Conservation (phyloP, 2,329 filamentous ascomycete species). For the Plenodomus biglobosus region DNA sequence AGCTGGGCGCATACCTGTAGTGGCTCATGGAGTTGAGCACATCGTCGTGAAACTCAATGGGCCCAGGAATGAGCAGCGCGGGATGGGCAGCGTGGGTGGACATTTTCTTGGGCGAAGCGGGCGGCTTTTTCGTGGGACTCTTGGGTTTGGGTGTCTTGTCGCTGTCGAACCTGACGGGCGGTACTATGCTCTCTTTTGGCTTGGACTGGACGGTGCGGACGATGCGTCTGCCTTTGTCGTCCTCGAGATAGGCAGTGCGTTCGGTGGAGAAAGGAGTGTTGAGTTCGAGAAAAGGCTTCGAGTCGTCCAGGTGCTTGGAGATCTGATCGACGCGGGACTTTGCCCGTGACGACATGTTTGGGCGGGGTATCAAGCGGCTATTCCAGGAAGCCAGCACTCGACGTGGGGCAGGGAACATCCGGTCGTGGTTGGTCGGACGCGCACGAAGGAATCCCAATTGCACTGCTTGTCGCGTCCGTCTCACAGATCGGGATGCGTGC, state of each 20-base stretch:
- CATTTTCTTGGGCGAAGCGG: conserved; percentile 46
- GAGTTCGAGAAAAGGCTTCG: conserved; percentile 57
- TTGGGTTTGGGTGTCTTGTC: not conserved
- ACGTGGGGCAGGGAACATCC: conserved; percentile 41
- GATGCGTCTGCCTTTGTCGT: conserved; percentile 53
- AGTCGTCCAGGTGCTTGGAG: conserved; percentile 60
- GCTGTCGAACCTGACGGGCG: no score
- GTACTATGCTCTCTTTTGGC: conserved; percentile 4
- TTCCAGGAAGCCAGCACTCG: conserved; percentile 25
- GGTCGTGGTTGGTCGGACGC: conserved; percentile 25
- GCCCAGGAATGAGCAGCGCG: conserved; percentile 91
- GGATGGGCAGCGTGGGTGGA: conserved; percentile 62
- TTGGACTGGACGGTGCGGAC: conserved; percentile 7
- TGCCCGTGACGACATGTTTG: conserved; percentile 42
- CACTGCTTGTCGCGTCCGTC: not conserved
- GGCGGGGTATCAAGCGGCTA: conserved; percentile 34
- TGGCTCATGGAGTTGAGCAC: conserved; percentile 94
- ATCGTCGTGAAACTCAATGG: conserved; percentile 97
- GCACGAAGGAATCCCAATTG: conserved; percentile 7
- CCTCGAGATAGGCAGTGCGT: conserved; percentile 53
- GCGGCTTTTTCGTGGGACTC: conserved; percentile 11
- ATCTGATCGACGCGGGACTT: conserved; percentile 60
- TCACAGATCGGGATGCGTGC: conserved; percentile 4
- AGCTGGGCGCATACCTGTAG: conserved; percentile 64
- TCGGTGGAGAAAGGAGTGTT: conserved; percentile 67